Evolutionary conservation across 305 asterid species (phyloP).

Genomic region (Rubia occidens): DNA sequence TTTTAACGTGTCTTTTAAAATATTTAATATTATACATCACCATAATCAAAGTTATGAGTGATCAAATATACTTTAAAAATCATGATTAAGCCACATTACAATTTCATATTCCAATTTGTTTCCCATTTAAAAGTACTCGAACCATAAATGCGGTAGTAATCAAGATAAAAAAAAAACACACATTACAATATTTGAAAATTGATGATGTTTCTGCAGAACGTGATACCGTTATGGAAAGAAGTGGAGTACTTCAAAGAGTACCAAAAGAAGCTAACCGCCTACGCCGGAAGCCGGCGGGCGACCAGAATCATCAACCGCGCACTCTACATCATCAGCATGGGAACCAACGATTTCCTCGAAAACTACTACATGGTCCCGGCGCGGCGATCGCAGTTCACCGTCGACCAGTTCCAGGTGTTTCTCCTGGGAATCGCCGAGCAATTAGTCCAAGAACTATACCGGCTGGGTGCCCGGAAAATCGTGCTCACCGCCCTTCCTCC

Average conservation of each 20-base stretch:
- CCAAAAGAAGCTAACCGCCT: constrained; percentile 37
- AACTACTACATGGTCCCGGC: constrained; percentile 62
- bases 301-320: constrained; percentile 41
- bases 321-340: constrained; percentile 57
- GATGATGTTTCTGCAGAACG: constrained; percentile 35
- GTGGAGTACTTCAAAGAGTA: constrained; percentile 74
- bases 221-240: constrained; percentile 80
- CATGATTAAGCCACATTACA: too few relatives aligned
- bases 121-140: too few relatives aligned
- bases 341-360: constrained; percentile 86
- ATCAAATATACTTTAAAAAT: too few relatives aligned
- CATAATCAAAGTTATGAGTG: too few relatives aligned
- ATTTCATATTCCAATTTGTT: too few relatives aligned
- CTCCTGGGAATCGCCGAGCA: constrained; percentile 39
- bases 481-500: constrained; percentile 68
- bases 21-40: too few relatives aligned
- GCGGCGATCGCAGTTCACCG: constrained; percentile 41
- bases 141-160: too few relatives aligned
- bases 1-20: too few relatives aligned
- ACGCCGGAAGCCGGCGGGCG: constrained; percentile 39
- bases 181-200: too few relatives aligned
- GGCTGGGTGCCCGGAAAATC: constrained; percentile 59
- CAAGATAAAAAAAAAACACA: too few relatives aligned
- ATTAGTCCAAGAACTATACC: constrained; percentile 43
- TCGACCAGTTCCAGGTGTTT: constrained; percentile 51